Percentiles rank a stretch among this genome's conserved stretches.
Conservation (phyloP, 1,284 basidiomycete genomes). For the Fomitopsis pinicola region DNA sequence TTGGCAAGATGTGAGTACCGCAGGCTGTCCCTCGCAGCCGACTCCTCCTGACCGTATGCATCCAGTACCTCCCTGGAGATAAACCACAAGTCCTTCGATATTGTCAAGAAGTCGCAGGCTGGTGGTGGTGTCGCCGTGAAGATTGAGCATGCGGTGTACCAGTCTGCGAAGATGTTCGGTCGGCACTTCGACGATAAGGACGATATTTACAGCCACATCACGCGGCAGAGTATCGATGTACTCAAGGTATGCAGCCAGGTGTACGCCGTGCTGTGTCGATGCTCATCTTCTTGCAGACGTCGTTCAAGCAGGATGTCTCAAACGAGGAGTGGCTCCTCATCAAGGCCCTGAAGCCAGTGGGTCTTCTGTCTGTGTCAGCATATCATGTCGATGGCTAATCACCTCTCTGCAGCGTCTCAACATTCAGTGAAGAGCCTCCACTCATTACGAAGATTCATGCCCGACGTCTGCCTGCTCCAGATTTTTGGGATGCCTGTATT, state of each 20-base stretch:
- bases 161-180: constrained; percentile 93
- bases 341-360: constrained; percentile 84
- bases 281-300: constrained; percentile 43
- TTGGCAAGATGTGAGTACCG: constrained; percentile 85
- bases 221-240: constrained; percentile 91
- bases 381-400: constrained; percentile 5
- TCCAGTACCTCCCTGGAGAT: constrained; percentile 89
- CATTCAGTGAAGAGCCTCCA: constrained; percentile 31
- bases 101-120: constrained; percentile 90
- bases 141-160: constrained; percentile 96
- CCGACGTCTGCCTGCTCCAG: background rate
- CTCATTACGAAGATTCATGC: background rate
- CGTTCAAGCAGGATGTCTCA: constrained; percentile 88
- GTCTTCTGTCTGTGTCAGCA: constrained; percentile 19
- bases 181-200: constrained; percentile 97
- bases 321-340: constrained; percentile 95
- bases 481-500: background rate
- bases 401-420: constrained; percentile 39
- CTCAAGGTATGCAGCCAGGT: constrained; percentile 60
- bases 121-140: constrained; percentile 98
- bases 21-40: background rate
- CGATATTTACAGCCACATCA: constrained; percentile 88
- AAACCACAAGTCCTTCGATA: constrained; percentile 78
- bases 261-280: constrained; percentile 2
- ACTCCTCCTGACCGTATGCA: background rate